These are phyloP conservation scores for Pythium phragmitis DNA, from an alignment of 352 stramenopile genomes.

Conservation along the genomic window DNA sequence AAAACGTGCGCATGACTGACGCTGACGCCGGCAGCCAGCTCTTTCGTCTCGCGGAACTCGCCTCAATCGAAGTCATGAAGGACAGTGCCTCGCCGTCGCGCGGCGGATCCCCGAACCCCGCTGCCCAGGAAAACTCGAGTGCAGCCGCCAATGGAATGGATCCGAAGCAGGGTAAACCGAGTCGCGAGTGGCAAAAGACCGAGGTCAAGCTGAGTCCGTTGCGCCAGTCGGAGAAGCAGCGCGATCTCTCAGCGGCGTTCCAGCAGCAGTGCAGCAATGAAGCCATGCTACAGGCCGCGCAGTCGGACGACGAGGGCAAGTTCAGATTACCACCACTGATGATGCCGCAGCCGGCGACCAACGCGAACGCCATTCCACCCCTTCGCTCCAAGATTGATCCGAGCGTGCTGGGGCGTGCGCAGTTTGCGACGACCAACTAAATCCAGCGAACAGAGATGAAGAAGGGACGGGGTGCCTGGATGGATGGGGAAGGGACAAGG, in stretches of 20 bases:
- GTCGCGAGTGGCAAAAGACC: conserved; percentile 55
- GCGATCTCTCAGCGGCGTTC: conserved; percentile 22
- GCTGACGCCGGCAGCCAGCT: conserved; percentile 46
- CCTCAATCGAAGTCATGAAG: conserved; percentile 73
- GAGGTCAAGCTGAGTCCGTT: conserved; percentile 68
- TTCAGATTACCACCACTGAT: conserved; percentile 68
- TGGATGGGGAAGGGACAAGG: neutral
- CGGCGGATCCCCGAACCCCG: conserved; percentile 16
- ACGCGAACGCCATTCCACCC: conserved; percentile 59
- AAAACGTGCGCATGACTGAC: conserved; percentile 27
- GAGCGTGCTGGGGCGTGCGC: conserved; percentile 50
- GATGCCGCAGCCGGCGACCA: conserved; percentile 35
- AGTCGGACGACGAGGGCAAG: conserved; percentile 43
- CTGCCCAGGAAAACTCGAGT: conserved; percentile 24
- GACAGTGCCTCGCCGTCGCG: conserved; percentile 8
- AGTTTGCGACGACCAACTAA: conserved; percentile 54
- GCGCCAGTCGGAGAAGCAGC: conserved; percentile 34
- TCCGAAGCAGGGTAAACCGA: conserved; percentile 33
- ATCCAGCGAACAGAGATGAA: neutral
- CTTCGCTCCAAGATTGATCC: conserved; percentile 79
- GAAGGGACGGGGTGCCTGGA: neutral
- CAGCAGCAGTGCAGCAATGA: conserved; percentile 15
- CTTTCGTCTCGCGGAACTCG: conserved; percentile 72
- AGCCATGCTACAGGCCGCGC: conserved; percentile 32
- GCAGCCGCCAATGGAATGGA: conserved; percentile 12